A percentile compares a stretch with the other conserved stretches of the same genome.
These are phyloP conservation scores for Aquilaria yunnanensis DNA, from an alignment of 345 rosid genomes.

Conservation along the genomic window DNA sequence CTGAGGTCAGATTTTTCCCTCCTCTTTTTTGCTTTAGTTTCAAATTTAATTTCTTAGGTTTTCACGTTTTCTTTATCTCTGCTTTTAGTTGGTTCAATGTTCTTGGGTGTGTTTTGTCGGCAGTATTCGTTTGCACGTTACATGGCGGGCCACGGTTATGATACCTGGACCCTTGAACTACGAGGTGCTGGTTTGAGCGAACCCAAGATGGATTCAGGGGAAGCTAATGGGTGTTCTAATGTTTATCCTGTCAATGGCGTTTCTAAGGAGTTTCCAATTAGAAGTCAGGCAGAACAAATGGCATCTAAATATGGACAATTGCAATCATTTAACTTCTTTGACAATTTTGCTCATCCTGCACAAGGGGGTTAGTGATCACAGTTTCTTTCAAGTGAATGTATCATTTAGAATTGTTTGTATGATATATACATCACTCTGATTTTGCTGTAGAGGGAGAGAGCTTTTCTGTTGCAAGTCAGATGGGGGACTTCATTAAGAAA, in stretches of 20 bases:
- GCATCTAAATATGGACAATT: no score
- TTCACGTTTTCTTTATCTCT: neutral
- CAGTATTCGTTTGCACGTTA: slow-evolving; percentile 79
- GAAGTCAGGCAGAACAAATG: neutral
- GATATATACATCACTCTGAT: slow-evolving; percentile 7
- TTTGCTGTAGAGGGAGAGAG: neutral
- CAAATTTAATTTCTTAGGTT: slow-evolving; percentile 24
- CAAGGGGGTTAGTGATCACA: neutral
- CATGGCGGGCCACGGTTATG: slow-evolving; percentile 79
- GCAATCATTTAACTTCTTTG: slow-evolving; percentile 17
- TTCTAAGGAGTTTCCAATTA: neutral
- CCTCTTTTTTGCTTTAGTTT: neutral
- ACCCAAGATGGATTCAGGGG: slow-evolving; percentile 14
- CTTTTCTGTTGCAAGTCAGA: slow-evolving; percentile 1
- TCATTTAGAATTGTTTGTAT: no score
- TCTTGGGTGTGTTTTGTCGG: neutral
- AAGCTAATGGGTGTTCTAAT: slow-evolving; percentile 13
- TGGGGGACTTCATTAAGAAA: no score
- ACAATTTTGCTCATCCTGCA: slow-evolving; percentile 14
- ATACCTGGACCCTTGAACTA: slow-evolving; percentile 86
- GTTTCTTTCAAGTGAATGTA: no score
- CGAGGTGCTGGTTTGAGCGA: slow-evolving; percentile 82
- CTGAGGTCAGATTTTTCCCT: slow-evolving; percentile 5
- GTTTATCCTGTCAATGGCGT: neutral
- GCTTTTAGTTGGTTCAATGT: neutral